phyloP scores from a whole-genome alignment of 805 yeast genomes.

The Schwanniomyces pseudopolymorphus region DNA sequence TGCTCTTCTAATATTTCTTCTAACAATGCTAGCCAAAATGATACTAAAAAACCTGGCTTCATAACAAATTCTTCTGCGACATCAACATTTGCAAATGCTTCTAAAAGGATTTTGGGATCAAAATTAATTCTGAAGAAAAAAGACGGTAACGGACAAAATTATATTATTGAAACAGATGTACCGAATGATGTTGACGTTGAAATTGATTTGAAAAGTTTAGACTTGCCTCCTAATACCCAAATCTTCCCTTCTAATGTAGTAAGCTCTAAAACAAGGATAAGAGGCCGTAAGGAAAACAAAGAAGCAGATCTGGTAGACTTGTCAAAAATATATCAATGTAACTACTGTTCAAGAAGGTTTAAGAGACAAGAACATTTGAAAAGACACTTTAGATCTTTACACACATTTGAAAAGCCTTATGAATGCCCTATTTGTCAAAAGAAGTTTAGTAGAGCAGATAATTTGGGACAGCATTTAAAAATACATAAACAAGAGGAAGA shows the following conservation, averaged over 20 bases:
- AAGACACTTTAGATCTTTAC: conserved; percentile 71
- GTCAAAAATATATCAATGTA: conserved; percentile 60
- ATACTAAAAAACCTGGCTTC: neutral
- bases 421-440: conserved; percentile 61
- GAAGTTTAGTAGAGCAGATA: conserved; percentile 49
- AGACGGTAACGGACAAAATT: neutral
- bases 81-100: conserved; percentile 30
- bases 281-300: conserved; percentile 66
- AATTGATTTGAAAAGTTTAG: conserved; percentile 38
- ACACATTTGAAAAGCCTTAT: conserved; percentile 70
- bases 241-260: conserved; percentile 33
- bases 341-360: conserved; percentile 62
- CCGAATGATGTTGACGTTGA: conserved; percentile 37
- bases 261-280: conserved; percentile 37
- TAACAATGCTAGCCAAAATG: neutral
- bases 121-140: conserved; percentile 34
- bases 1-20: conserved; percentile 14
- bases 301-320: conserved; percentile 52
- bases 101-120: conserved; percentile 40
- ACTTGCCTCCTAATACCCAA: conserved; percentile 40
- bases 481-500: conserved; percentile 44
- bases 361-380: conserved; percentile 77
- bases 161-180: conserved; percentile 11
- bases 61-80: conserved; percentile 3
- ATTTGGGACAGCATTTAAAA: conserved; percentile 53